Base-by-base conservation (phyloP, 2,329 filamentous ascomycete genomes). In the Fusarium algeriense region DNA sequence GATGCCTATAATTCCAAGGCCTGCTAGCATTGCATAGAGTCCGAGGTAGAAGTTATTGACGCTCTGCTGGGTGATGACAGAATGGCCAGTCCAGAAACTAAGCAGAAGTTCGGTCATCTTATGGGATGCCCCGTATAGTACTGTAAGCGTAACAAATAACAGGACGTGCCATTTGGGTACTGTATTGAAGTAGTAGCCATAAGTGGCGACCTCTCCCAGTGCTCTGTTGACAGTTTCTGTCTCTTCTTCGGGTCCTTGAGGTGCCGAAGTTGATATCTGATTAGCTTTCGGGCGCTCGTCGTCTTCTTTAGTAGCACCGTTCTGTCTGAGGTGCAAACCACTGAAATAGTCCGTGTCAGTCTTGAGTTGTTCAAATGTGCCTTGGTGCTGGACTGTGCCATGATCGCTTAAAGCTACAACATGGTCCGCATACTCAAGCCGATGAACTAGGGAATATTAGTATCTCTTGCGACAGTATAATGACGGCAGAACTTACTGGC, bases 21-120 rank as follows among this genome's bases (percentile, higher is more conserved):
- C 54, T 13, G 67, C 38, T 8, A 70, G 46, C 64, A 70, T 69
- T 11, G 60, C 44, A 45, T 69, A 70, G 19, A 70, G 43, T 26
- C 65, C 65, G 32, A 69, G 67, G 26, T 70, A 70, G 45, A 65
- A 69, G 30, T 53, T 65, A 34, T 69, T 69, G 14, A 46, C 41
- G 19, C 41, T 54, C 19, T 64, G 60, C 26, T 57, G 54, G 7
- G 52, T 64, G 23, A 50, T 13, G 15, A 52, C 54, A 32, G 64
- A 49, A 20, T 67, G 53, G 2, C 53, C 59, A 12, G 65, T 69
- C 67, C 67, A 70, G 35, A 65, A 70, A 38, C 65, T 70, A 19
- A 70, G 55, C 11, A 70, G 26, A 12, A 70, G 23, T 40, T 69
- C 67, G 4, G 67, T 70, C 67, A 69, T 69, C 38, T 69, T 65